Evolutionary conservation across 1,284 basidiomycete genomes (phyloP), one percentile per base, ranked within the genome.

Genomic region (Rhodotorula glutinis): DNA sequence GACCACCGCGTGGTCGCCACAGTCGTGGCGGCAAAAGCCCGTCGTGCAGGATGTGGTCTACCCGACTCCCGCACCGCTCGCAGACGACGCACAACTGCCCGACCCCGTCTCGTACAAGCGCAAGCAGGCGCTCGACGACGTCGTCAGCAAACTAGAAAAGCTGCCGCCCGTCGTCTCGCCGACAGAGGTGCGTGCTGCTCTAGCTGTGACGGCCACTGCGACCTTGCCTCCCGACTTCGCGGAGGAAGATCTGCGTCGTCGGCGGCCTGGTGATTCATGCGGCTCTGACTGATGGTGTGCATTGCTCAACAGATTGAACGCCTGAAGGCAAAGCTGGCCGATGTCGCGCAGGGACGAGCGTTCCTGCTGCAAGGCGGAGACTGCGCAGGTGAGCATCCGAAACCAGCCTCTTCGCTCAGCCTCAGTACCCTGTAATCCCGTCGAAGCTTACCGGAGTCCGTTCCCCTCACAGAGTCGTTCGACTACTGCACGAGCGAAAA

Each of bases 341-440:
- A 85, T 57, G 92, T 95, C 9, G 89, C 94, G 66, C 82, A 83
- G n/a, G 89, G 90, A 71, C 86, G 93, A 76, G 92, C 92, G 0
- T 98, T 98, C 80, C 83, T 98, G 40, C 84, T 98, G 0, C 95
- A 98, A 73, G 93, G 94, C 3, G 96, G 95, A 16, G 96, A 98
- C 78, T 98, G 94, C 75, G 95, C 94, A 29, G 94, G 69, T 66
- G 14, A 38, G 33, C 40, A 65, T 46, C 38, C 3, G 8, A 25
- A 25, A 5, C 17, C 44, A 21, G 44, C 44, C n/a, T n/a, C n/a
- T n/a, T n/a, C n/a, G n/a, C n/a, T n/a, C n/a, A n/a, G n/a, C n/a
- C n/a, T n/a, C n/a, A 47, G 46, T 10, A 47, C 23, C 11, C 17
- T 23, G 46, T 4, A 5, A n/a, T 49, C 47, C 10, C n/a, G 10